Conservation (phyloP, 1,284 basidiomycete species). For the Naganishia sp. region DNA sequence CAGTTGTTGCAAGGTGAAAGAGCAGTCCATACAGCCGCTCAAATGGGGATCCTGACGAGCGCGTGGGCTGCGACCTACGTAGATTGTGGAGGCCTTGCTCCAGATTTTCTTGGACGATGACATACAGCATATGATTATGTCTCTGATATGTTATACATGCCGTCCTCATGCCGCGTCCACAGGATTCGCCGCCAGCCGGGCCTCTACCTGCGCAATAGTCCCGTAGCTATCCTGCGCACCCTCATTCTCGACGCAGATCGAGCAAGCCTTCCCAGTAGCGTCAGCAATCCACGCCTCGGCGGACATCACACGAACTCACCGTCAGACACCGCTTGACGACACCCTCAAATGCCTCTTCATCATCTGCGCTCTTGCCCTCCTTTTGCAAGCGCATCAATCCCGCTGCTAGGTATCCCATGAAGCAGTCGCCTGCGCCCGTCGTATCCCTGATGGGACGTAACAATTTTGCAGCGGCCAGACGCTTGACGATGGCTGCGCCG, state of each 20-base stretch:
- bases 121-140: neutral
- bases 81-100: too few species aligned
- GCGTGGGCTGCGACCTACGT: too few species aligned
- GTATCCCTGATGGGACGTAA: conserved; percentile 47
- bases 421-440: conserved; percentile 55
- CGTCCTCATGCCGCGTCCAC: neutral
- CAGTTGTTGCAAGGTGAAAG: too few species aligned
- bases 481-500: conserved; percentile 21
- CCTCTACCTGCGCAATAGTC: conserved; percentile 26
- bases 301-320: conserved; percentile 34
- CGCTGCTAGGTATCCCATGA: conserved; percentile 53
- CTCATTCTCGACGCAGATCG: conserved; percentile 48
- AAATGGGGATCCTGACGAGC: too few species aligned
- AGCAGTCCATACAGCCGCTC: too few species aligned
- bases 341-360: conserved; percentile 37
- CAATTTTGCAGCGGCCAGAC: conserved; percentile 45
- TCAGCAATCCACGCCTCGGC: neutral
- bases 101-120: too few species aligned
- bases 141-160: neutral
- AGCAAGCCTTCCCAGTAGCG: conserved; percentile 41
- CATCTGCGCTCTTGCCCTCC: conserved; percentile 6
- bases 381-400: conserved; percentile 44
- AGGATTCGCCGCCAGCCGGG: conserved; percentile 17
- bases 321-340: conserved; percentile 44
- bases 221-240: conserved; percentile 48